A percentile compares a stretch with the other conserved stretches of the same genome.
Evolutionary conservation across 169 alveolate genomes (phyloP).

Genomic region (Cryptosporidium sp.): DNA sequence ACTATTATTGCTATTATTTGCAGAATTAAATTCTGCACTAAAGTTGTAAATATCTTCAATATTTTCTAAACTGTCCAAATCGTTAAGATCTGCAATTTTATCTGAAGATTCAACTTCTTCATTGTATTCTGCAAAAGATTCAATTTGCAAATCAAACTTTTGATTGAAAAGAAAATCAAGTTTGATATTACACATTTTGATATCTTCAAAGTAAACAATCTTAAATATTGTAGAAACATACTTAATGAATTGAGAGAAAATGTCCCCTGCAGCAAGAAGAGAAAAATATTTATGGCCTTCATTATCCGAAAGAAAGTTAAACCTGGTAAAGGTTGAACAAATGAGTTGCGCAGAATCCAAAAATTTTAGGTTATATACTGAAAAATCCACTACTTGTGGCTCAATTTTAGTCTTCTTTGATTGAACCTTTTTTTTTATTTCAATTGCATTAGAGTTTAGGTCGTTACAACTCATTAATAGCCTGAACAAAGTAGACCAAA

Average conservation of each 20-base stretch:
- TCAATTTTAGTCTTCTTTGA: neutral
- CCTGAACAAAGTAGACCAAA: constrained; percentile 42
- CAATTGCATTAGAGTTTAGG: neutral
- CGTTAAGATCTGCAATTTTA: neutral
- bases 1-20: neutral
- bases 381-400: constrained; percentile 5
- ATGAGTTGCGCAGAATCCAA: constrained; percentile 20
- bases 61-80: constrained; percentile 2
- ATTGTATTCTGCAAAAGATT: constrained; percentile 2
- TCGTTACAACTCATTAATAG: constrained; percentile 16
- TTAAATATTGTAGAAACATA: constrained; percentile 1
- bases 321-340: constrained; percentile 17
- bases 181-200: neutral
- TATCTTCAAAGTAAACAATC: neutral
- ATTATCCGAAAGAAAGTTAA: neutral
- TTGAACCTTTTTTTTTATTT: neutral
- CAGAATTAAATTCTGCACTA: neutral
- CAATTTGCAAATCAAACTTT: neutral
- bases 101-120: neutral
- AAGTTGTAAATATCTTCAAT: neutral
- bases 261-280: constrained; percentile 35
- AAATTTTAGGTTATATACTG: constrained; percentile 12
- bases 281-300: constrained; percentile 26
- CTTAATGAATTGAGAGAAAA: constrained; percentile 25
- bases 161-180: constrained; percentile 17